These are phyloP conservation scores for Fusarium subtropicale DNA, from an alignment of 2,329 filamentous ascomycete species.

Conservation along the genomic window DNA sequence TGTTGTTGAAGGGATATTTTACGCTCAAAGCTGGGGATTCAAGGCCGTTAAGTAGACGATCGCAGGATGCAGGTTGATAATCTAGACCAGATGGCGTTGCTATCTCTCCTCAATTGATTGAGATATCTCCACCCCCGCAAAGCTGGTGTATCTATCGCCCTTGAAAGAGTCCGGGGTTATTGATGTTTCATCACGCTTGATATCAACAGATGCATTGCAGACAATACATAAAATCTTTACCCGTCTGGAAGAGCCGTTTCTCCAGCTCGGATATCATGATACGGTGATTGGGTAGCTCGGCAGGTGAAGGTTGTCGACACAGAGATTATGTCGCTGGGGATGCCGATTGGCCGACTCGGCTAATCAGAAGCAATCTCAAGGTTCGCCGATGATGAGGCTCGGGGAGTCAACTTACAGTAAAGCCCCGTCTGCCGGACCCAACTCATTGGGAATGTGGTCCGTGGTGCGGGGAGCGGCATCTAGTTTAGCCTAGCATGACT, in stretches of 20 bases:
- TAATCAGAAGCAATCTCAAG: not conserved
- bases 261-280: slow-evolving; percentile 3
- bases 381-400: not conserved
- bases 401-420: not conserved
- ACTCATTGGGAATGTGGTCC: not conserved
- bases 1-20: not conserved
- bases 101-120: not conserved
- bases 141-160: not conserved
- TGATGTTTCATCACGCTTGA: not conserved
- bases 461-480: not conserved
- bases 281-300: slow-evolving; percentile 33
- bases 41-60: slow-evolving; percentile 15
- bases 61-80: not conserved
- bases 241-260: slow-evolving; percentile 17
- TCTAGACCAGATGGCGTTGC: slow-evolving; percentile 1
- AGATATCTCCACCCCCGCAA: slow-evolving; percentile 31
- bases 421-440: not conserved
- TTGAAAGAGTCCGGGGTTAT: slow-evolving; percentile 16
- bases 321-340: not conserved
- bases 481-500: too few relatives aligned
- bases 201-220: not conserved
- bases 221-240: not conserved
- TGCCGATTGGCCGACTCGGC: slow-evolving; percentile 36
- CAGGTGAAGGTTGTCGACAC: not conserved
- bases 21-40: not conserved